phyloP scores from a whole-genome alignment of 352 stramenopile genomes.

The Phytophthora agathidicida region DNA sequence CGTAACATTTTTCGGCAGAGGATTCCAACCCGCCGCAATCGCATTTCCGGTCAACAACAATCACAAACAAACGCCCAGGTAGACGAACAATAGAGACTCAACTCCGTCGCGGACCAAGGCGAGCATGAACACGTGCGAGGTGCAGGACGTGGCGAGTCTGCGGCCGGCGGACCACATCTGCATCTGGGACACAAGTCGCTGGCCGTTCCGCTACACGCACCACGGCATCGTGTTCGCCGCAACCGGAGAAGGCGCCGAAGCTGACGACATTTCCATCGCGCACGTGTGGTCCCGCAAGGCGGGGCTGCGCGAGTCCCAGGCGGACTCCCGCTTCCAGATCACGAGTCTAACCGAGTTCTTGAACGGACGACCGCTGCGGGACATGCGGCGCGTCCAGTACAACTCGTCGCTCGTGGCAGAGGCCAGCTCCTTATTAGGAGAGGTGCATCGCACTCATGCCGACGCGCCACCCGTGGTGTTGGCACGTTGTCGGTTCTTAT shows the following conservation, averaged over 20 bases:
- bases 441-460: constrained; percentile 63
- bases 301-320: constrained; percentile 61
- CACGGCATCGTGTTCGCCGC: constrained; percentile 70
- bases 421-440: constrained; percentile 58
- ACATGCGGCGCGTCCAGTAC: constrained; percentile 82
- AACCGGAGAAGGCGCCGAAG: constrained; percentile 35
- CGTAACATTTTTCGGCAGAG: background rate
- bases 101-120: background rate
- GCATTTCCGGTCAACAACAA: background rate
- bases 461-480: constrained; percentile 77
- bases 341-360: constrained; percentile 78
- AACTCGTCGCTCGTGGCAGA: constrained; percentile 72
- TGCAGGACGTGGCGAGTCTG: constrained; percentile 63
- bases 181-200: constrained; percentile 82
- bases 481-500: constrained; percentile 67
- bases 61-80: no score
- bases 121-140: constrained; percentile 77
- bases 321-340: constrained; percentile 69
- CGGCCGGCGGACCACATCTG: constrained; percentile 72
- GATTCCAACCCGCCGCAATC: background rate
- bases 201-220: constrained; percentile 81
- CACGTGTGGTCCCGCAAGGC: constrained; percentile 76
- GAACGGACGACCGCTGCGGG: constrained; percentile 52
- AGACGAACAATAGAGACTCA: no score
- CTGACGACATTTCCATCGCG: constrained; percentile 64